A percentile compares a stretch with the other conserved stretches of the same genome.
Conservation (phyloP, 2,329 filamentous ascomycete species). For the Dactylellina parvicollis region DNA sequence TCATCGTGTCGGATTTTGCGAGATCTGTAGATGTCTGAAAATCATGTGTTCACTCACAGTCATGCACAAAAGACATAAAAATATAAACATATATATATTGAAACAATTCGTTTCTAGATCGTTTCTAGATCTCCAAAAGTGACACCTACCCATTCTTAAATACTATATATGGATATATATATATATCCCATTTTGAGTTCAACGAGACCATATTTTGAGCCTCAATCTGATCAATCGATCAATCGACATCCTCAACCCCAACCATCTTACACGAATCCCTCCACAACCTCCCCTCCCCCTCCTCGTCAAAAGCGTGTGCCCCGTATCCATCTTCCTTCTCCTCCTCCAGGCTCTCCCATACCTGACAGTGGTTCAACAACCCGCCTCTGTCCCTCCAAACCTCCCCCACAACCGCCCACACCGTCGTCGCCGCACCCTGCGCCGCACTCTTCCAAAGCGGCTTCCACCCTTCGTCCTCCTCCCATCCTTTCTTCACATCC, state of each 20-base stretch:
- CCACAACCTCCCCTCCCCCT: constrained; percentile 8
- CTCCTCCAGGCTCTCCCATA: constrained; percentile 58
- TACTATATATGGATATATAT: too few relatives aligned
- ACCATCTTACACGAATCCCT: constrained; percentile 1
- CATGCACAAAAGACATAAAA: too few relatives aligned
- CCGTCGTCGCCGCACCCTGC: constrained; percentile 66
- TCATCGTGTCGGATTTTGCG: too few relatives aligned
- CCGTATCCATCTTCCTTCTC: constrained; percentile 59
- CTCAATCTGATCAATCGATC: not conserved
- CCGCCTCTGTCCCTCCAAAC: constrained; percentile 65
- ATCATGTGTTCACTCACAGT: too few relatives aligned
- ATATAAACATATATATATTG: not conserved
- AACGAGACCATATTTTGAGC: too few relatives aligned
- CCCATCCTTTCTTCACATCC: constrained; percentile 54
- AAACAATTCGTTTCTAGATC: not conserved
- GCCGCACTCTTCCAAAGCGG: constrained; percentile 59
- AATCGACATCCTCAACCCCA: not conserved
- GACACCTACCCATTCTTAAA: too few relatives aligned
- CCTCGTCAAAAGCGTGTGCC: constrained; percentile 55
- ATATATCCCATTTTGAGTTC: not conserved
- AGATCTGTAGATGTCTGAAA: too few relatives aligned
- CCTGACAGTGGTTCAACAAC: constrained; percentile 62
- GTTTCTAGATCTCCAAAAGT: too few relatives aligned
- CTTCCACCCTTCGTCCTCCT: constrained; percentile 54
- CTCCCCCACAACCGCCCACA: constrained; percentile 63